Evolutionary conservation across 2,329 filamentous ascomycete species (phyloP), one percentile per base, ranked within the genome.

Genomic region (Exserohilum rostratum): DNA sequence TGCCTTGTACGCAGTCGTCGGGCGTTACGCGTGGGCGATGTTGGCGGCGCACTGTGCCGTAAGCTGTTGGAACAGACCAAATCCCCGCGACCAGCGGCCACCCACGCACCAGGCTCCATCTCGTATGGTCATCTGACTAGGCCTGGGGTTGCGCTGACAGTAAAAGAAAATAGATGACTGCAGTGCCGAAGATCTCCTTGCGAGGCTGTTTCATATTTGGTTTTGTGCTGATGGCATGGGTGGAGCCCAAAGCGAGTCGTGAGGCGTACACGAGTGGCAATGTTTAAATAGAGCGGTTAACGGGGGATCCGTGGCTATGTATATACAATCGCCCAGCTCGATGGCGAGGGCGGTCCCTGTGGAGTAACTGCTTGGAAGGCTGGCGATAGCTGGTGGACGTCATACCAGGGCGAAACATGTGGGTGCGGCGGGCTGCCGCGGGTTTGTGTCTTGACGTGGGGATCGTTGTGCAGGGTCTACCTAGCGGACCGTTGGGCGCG

Each of bases 221-320:
- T 46, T 50, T 58, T 50, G 58, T 42, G 46, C 52, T 55, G 50
- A 53, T 42, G 39, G 25, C 7, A 27, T 11, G 15, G 9, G 38
- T 31, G 34, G 35, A 56, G 40, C 37, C 29, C 35, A 38, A 10
- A 17, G 35, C 35, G 37, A 42, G 37, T 49, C 34, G 44, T 48
- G 51, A 55, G 46, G 44, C 46, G 39, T 17, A 31, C 30, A 35
- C 37, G 52, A 44, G 22, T 25, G 22, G 22, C 22, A 7, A 25
- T 25, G 22, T 25, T 25, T 25, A 25, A 25, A 25, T 25, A 25
- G 22, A 25, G 61, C 58, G 53, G 53, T 47, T 56, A 33, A 47
- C 44, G 33, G 33, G 48, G 53, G 40, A 53, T 55, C 53, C 52
- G 59, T 64, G 59, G 59, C 61, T 60, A 61, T 61, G 58, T 60